Evolutionary conservation across 805 yeast genomes (phyloP).

Genomic region (Starmerella cellae): DNA sequence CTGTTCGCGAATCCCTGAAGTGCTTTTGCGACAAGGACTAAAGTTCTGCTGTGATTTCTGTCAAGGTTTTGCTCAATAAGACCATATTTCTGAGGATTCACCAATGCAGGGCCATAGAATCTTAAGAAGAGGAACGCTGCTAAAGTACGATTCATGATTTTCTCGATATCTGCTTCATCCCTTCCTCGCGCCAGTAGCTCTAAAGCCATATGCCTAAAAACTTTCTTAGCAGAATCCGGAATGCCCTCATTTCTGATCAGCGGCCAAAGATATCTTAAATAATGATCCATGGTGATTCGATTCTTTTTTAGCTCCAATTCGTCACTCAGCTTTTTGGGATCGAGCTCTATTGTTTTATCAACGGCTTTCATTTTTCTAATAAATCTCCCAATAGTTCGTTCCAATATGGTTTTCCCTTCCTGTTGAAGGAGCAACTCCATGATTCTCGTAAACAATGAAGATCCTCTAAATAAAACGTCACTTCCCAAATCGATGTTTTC

Average conservation of each 20-base stretch:
- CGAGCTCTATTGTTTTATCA: slow-evolving; percentile 58
- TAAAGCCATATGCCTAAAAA: slow-evolving; percentile 16
- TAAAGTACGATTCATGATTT: slow-evolving; percentile 49
- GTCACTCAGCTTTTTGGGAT: slow-evolving; percentile 46
- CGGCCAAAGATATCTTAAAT: slow-evolving; percentile 23
- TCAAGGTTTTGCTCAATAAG: slow-evolving; percentile 58
- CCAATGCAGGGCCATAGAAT: slow-evolving; percentile 78
- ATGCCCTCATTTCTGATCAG: slow-evolving; percentile 16
- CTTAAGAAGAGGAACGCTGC: slow-evolving; percentile 75
- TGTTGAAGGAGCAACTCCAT: slow-evolving; percentile 64
- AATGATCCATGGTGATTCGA: slow-evolving; percentile 36
- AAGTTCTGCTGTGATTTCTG: slow-evolving; percentile 58
- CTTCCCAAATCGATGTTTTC: slow-evolving; percentile 20
- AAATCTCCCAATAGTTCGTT: slow-evolving; percentile 57
- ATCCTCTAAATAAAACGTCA: slow-evolving; percentile 70
- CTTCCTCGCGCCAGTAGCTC: slow-evolving; percentile 9
- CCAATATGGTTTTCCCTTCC: slow-evolving; percentile 67
- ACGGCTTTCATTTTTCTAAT: slow-evolving; percentile 40
- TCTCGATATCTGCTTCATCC: not conserved
- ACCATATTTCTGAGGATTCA: slow-evolving; percentile 77
- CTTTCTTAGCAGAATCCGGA: slow-evolving; percentile 19
- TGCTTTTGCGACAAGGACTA: slow-evolving; percentile 65
- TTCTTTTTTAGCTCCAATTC: slow-evolving; percentile 34
- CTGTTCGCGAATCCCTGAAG: slow-evolving; percentile 69
- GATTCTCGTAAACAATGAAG: slow-evolving; percentile 68